These are phyloP conservation scores for Rhodotorula kratochvilovae DNA, from an alignment of 768 basidiomycete species.

Conservation along the genomic window DNA sequence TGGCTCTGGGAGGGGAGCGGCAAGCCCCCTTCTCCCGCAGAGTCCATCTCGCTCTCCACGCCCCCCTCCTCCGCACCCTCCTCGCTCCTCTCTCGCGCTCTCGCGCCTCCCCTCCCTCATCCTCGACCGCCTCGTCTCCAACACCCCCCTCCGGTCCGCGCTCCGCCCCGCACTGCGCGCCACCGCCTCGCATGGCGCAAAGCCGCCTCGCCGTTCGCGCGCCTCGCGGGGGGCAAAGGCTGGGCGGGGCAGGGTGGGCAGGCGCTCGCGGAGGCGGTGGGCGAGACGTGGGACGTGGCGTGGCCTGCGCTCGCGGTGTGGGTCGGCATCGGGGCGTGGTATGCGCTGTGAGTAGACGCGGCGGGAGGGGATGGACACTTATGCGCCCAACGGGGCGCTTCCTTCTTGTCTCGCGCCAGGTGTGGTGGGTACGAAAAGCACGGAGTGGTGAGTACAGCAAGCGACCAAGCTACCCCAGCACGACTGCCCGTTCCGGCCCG, in stretches of 20 bases:
- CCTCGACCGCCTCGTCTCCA: conserved; percentile 2
- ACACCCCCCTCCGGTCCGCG: conserved; percentile 4
- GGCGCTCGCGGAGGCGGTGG: conserved; percentile 5
- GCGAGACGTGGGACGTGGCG: not conserved
- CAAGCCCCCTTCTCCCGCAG: not conserved
- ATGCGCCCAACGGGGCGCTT: no score
- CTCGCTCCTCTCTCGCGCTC: no score
- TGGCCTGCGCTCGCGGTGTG: conserved; percentile 5
- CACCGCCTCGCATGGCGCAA: not conserved
- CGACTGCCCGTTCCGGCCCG: no score
- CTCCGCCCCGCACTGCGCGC: not conserved
- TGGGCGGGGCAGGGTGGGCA: not conserved
- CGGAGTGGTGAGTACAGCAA: not conserved
- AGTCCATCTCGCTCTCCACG: not conserved
- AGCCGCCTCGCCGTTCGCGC: not conserved
- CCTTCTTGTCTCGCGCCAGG: no score
- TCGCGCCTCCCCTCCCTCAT: not conserved
- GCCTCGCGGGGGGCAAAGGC: not conserved
- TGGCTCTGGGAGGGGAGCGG: conserved; percentile 26
- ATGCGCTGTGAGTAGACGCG: not conserved
- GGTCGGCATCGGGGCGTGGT: conserved; percentile 9
- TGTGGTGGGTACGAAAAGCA: no score
- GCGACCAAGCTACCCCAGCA: not conserved
- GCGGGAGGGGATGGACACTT: not conserved
- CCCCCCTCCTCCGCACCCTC: not conserved